phyloP scores from a whole-genome alignment of 1,284 basidiomycete genomes.

The Naganishia albida region DNA sequence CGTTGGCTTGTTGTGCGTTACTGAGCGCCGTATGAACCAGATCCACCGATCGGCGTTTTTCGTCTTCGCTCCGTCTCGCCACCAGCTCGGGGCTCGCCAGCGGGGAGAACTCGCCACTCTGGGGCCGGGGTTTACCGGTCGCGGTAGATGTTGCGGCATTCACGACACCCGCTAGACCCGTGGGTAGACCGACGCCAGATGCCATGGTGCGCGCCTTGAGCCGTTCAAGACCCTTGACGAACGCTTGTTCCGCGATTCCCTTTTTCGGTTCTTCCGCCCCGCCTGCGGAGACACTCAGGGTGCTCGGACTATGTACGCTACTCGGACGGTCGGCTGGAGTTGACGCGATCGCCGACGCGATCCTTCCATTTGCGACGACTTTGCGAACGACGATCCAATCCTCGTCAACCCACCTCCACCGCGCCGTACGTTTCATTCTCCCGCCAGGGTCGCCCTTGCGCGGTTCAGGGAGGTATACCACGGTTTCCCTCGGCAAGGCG shows the following conservation, averaged over 20 bases:
- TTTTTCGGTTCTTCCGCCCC: constrained; percentile 32
- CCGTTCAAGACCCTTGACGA: constrained; percentile 53
- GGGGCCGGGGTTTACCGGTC: constrained; percentile 1
- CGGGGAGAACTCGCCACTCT: constrained; percentile 27
- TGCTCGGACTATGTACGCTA: constrained; percentile 27
- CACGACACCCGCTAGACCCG: background rate
- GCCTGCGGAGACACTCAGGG: background rate
- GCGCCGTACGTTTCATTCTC: constrained; percentile 67
- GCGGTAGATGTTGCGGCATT: background rate
- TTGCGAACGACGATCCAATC: constrained; percentile 73
- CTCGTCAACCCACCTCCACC: constrained; percentile 81
- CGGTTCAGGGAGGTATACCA: constrained; percentile 43
- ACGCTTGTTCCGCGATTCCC: constrained; percentile 53
- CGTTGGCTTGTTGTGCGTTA: constrained; percentile 1
- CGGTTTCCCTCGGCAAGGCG: constrained; percentile 44
- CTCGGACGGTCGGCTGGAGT: background rate
- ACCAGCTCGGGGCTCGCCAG: constrained; percentile 33
- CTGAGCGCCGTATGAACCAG: constrained; percentile 6
- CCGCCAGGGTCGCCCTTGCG: constrained; percentile 45
- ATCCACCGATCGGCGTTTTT: constrained; percentile 34
- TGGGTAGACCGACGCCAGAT: constrained; percentile 5
- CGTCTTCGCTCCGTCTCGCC: constrained; percentile 34
- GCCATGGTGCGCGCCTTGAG: constrained; percentile 47
- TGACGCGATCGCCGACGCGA: background rate
- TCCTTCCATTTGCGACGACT: constrained; percentile 17